Evolutionary conservation across 176 grass and related monocot species (phyloP).

Genomic region (Avena insularis): DNA sequence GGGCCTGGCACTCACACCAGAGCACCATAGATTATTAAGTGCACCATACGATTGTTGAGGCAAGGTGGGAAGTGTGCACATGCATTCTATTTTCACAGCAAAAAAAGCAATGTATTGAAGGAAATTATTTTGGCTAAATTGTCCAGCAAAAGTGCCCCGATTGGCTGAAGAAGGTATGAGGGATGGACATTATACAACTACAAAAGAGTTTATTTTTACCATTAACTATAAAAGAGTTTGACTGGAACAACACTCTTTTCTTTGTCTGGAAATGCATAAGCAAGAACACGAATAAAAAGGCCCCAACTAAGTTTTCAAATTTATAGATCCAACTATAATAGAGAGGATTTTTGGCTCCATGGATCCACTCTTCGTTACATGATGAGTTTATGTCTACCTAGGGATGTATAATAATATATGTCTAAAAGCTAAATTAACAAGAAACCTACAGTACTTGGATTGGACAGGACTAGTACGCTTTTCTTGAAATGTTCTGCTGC

Average conservation of each 20-base stretch:
- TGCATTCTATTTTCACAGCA: background rate
- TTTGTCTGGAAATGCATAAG: background rate
- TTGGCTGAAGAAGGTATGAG: background rate
- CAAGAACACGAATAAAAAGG: slow-evolving; percentile 12
- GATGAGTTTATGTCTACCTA: no score
- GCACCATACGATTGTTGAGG: background rate
- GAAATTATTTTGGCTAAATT: background rate
- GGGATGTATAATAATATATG: no score
- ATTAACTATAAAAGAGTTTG: background rate
- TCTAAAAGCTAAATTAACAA: no score
- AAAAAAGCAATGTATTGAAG: background rate
- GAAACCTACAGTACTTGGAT: no score
- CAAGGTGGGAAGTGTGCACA: background rate
- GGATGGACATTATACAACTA: background rate
- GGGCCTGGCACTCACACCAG: background rate
- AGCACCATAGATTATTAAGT: no score
- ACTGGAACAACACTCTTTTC: background rate
- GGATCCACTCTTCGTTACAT: no score
- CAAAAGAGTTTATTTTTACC: background rate
- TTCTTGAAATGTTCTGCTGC: no score
- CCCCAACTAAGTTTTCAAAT: background rate
- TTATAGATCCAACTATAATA: background rate
- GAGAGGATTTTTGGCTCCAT: background rate
- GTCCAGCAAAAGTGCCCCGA: background rate
- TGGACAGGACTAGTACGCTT: no score